A percentile compares a stretch with the other conserved stretches of the same genome.
Conservation (phyloP, 176 grass and related monocot genomes). For the Puccinellia tenuiflora region DNA sequence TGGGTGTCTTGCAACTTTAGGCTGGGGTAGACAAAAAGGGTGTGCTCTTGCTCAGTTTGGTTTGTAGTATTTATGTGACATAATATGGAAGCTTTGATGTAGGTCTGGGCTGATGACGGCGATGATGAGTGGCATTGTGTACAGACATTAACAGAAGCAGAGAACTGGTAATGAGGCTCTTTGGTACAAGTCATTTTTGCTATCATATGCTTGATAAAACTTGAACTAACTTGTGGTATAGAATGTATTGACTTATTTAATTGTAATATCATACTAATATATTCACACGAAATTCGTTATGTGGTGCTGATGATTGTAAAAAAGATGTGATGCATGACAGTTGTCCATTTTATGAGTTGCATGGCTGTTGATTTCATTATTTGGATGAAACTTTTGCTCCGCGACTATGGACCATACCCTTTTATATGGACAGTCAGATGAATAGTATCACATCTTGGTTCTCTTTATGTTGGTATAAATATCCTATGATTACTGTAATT, state of each 20-base stretch:
- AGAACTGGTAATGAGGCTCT: constrained; percentile 31
- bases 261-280: not conserved
- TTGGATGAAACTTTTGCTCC: not conserved
- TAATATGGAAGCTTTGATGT: constrained; percentile 14
- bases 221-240: not conserved
- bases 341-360: not conserved
- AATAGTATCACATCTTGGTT: not conserved
- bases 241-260: not conserved
- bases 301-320: not conserved
- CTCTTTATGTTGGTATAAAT: not conserved
- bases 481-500: not conserved
- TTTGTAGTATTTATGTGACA: constrained; percentile 1
- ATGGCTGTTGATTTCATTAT: not conserved
- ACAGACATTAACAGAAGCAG: constrained; percentile 72
- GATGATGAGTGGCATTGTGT: constrained; percentile 94
- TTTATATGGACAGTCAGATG: not conserved
- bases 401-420: not conserved
- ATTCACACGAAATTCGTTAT: not conserved
- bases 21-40: not conserved
- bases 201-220: not conserved
- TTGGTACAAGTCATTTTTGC: not conserved
- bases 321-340: not conserved
- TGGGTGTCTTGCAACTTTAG: not conserved
- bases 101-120: constrained; percentile 85
- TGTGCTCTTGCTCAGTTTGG: not conserved